phyloP scores from a whole-genome alignment of 2,329 filamentous ascomycete species.

The Myriosclerotinia duriaeana region DNA sequence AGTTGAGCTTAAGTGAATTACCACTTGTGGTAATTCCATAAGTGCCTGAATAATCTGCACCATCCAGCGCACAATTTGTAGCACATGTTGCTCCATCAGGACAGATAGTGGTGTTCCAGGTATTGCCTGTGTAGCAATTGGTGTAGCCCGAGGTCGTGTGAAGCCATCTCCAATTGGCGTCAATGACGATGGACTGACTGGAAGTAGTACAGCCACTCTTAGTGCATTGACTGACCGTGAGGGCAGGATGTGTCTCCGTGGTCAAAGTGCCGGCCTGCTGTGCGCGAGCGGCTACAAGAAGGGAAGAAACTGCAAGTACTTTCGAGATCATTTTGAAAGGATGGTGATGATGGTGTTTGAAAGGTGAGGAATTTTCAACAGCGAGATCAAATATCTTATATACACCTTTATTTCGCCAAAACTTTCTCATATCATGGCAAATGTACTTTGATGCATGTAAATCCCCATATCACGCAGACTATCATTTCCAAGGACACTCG shows the following conservation, averaged over 20 bases:
- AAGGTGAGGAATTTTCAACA: conserved; percentile 1
- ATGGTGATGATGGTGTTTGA: conserved; percentile 12
- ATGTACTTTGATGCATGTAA: not conserved
- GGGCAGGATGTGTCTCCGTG: conserved; percentile 52
- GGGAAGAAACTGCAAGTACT: conserved; percentile 45
- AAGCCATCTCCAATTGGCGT: conserved; percentile 61
- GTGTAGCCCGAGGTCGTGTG: conserved; percentile 48
- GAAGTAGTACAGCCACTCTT: conserved; percentile 49
- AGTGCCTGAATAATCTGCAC: conserved; percentile 52
- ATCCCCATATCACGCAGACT: not conserved
- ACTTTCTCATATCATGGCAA: not conserved
- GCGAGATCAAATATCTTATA: conserved; percentile 33
- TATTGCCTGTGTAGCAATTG: conserved; percentile 47
- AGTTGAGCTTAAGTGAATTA: conserved; percentile 55
- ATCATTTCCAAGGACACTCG: not conserved
- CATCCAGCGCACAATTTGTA: conserved; percentile 53
- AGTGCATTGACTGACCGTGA: conserved; percentile 54
- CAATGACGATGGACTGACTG: conserved; percentile 52
- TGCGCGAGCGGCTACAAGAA: conserved; percentile 47
- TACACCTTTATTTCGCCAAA: conserved; percentile 20
- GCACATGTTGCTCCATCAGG: conserved; percentile 48
- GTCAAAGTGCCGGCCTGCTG: conserved; percentile 51
- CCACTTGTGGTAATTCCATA: conserved; percentile 57
- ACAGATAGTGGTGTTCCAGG: conserved; percentile 47
- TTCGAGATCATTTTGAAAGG: conserved; percentile 38